Conservation (phyloP, 495 filamentous ascomycete species). For the Daldinia concentrica region DNA sequence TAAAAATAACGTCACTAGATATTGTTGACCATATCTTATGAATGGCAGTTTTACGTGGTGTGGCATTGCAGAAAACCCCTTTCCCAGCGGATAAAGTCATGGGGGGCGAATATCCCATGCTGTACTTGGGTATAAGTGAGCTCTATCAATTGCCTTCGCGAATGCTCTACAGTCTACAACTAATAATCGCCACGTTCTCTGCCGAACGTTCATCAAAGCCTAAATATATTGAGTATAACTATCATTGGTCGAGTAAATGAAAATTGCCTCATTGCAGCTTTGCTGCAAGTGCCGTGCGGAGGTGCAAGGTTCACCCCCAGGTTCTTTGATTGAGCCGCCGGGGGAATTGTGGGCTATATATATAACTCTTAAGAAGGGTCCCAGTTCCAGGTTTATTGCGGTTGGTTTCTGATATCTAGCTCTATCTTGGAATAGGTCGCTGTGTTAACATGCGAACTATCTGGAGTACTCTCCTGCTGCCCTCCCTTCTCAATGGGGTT, state of each 20-base stretch:
- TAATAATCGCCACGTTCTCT: background rate
- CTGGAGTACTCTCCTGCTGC: constrained; percentile 47
- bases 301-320: constrained; percentile 32
- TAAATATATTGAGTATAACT: constrained; percentile 42
- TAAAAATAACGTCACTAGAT: background rate
- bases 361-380: constrained; percentile 26
- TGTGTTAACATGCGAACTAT: constrained; percentile 47
- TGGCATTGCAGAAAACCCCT: background rate
- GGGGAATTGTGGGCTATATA: constrained; percentile 44
- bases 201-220: constrained; percentile 30
- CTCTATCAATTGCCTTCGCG: too few relatives aligned
- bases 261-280: constrained; percentile 41
- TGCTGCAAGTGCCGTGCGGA: constrained; percentile 46
- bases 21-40: background rate
- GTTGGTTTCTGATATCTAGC: constrained; percentile 10
- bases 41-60: background rate
- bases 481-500: constrained; percentile 48
- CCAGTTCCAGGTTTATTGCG: constrained; percentile 15
- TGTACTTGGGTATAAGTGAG: background rate
- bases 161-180: background rate
- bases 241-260: constrained; percentile 48
- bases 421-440: constrained; percentile 25
- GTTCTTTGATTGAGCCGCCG: constrained; percentile 43
- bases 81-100: background rate
- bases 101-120: background rate